Evolutionary conservation across 352 stramenopile species (phyloP), one percentile per base, ranked within the genome.

Genomic region (Globisporangium echinulatum): DNA sequence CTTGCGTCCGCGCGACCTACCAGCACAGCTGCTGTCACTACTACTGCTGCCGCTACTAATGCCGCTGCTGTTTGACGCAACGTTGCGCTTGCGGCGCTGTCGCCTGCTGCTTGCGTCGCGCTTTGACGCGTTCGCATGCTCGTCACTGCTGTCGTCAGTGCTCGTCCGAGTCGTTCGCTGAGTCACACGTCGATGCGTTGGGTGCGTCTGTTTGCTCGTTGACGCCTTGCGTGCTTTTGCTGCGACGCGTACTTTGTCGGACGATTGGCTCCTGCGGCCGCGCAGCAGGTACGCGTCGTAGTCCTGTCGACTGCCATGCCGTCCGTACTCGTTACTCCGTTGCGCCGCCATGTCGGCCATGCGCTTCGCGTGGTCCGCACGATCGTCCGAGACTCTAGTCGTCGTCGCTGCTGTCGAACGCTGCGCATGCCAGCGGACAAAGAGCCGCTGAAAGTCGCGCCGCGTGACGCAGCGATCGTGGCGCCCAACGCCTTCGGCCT

Each of bases 281-380:
- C 38, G 4, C 19, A 65, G 49, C 10, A 83, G 58, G 43, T 85
- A 85, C 46, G 66, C 62, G 57, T 88, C 74, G 48, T 85, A 87
- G 48, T 86, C 78, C n/a, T 54, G 36, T 48, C 51, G 69, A 37
- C 59, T 75, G 37, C 58, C 61, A 53, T 76, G 72, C 36, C 64
- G 70, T 25, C 66, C 75, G n/a, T 69, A 60, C 9, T 69, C 58
- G 13, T 64, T 69, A 52, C 59, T 37, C 6, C 73, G 36, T 11
- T 71, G 47, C 56, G 52, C 64, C 17, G 38, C 40, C 57, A 67
- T 68, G 38, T 53, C 36, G 13, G 60, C 7, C 42, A 62, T 64
- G 56, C 48, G 61, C 54, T 60, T 46, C 6, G 40, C 46, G n/a
- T 69, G 57, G 5, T 51, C 17, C n/a, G 52, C 47, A 14, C 61